Base-by-base conservation (phyloP, 345 rosid species). In the Raphanus sativus region DNA sequence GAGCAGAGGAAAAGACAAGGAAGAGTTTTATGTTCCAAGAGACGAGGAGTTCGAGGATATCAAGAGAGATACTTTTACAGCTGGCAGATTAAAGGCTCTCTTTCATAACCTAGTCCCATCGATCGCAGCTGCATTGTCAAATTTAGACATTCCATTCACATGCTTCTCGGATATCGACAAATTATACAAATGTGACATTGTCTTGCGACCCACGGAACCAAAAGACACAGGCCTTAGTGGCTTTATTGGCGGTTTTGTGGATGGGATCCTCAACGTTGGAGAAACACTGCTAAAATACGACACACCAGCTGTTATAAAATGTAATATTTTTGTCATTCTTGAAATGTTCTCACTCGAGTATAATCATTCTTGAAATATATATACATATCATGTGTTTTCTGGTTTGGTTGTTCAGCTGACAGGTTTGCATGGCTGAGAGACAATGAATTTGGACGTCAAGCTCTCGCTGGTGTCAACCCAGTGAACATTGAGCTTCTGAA, bases 11-110 rank as follows among this genome's bases (percentile, higher is more conserved):
- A 96, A 88, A 56, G 92, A 92, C 83, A 91, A 94, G 21, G 88
- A 86, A 48, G 92, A 94, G 3, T 91, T 92, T 6, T 95, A 92
- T 59, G 98, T 95, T 32, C 99, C 98, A 26, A 83, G 98, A 24
- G 98, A 92, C 32, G 99, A 95, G 83, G 87, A 86, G 25, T 95
- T 95, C n/a, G 99, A 90, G 83, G 98, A 94, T 83, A 86, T 89
- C 77, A 94, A 94, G 79, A 90, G 88, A 84, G 81, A 86, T 17
- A 87, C 96, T 4, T 90, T 95, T 76, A 83, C 91, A 56, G 92
- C 89, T 36, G 98, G 98, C 54, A 89, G 93, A 84, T 42, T 95
- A 71, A 95, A 92, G 73, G 93, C 98, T 61, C 78, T 91, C 80
- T 92, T 95, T 58, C 97, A 92, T 83, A 95, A 92, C 81, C 97